Base-by-base conservation (phyloP, 495 filamentous ascomycete species). In the Lineolata rhizophorae region DNA sequence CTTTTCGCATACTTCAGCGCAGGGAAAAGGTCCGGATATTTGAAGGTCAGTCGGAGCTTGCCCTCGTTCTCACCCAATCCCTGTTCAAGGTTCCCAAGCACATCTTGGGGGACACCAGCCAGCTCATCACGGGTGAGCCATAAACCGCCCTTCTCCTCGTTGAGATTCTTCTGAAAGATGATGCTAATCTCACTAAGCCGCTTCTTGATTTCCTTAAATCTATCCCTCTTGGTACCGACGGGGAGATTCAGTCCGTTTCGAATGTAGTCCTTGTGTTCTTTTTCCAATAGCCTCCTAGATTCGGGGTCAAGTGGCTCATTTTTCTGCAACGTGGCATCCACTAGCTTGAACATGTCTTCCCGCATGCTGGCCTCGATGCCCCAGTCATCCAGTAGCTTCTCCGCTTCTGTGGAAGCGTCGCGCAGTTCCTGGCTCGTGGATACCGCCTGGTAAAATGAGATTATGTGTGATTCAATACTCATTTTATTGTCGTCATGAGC, bases 171-270 rank as follows among this genome's bases (percentile, higher is more conserved):
- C 51, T 70, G 65, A 53, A 76, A 76, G 29, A 58, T 57, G 38
- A 73, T 73, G 44, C 62, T 62, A 36, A 76, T 48, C 44, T 70
- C 60, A 38, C 67, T 72, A 34, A 76, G 48, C 34, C 67, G 53
- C 56, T 73, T 71, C 61, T 76, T 73, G 55, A 76, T 75, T 47
- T 69, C 70, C 57, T 74, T 74, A 57, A 74, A 76, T 4, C 71
- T 58, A 40, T 67, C 66, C 12, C 71, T 52, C 49, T 64, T 53
- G 4, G 64, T 60, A 1, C 71, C 71, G 3, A 63, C 64, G 6
- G 71, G 67, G 3, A 76, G 42, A 24, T 63, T 62, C 15, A 76
- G 46, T 9, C 71, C 71, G 47, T 70, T 72, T 4, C 64, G 60
- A 25, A 76, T 62, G 37, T 67, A 75, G 20, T 55, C 55, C 50